phyloP scores from a whole-genome alignment of 2,329 filamentous ascomycete species.

The Sarocladiaceae sp. region DNA sequence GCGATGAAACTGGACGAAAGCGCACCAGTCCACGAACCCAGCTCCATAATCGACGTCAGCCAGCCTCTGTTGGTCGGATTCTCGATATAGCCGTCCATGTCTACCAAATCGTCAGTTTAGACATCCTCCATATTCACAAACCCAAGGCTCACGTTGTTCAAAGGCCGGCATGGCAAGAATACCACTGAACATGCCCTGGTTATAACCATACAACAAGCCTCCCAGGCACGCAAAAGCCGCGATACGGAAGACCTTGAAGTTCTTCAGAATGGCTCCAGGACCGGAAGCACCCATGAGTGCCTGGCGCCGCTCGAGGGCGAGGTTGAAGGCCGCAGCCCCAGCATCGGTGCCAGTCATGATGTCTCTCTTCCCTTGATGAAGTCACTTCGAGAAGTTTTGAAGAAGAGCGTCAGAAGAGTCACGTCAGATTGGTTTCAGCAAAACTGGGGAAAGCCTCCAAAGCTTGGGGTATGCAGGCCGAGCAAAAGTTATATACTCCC shows the following conservation, averaged over 20 bases:
- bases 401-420: too few relatives aligned
- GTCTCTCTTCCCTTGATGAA: not conserved
- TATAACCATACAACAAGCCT: constrained; percentile 64
- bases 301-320: constrained; percentile 46
- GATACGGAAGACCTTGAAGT: constrained; percentile 55
- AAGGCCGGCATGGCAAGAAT: constrained; percentile 58
- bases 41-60: constrained; percentile 65
- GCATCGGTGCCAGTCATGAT: not conserved
- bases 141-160: constrained; percentile 43
- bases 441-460: not conserved
- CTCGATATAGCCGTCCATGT: constrained; percentile 47
- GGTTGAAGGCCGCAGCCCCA: constrained; percentile 36
- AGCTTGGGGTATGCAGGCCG: not conserved
- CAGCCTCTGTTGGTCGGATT: constrained; percentile 54
- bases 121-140: too few relatives aligned
- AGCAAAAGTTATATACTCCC: not conserved
- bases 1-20: constrained; percentile 68
- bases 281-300: constrained; percentile 50
- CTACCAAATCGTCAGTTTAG: constrained; percentile 38
- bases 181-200: constrained; percentile 61
- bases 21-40: constrained; percentile 74
- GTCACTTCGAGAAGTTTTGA: too few relatives aligned
- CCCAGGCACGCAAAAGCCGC: constrained; percentile 60
- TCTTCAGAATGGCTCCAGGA: constrained; percentile 50
- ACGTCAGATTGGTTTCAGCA: not conserved